Evolutionary conservation across 2,329 filamentous ascomycete genomes (phyloP).

Genomic region (Diaporthe batatas): DNA sequence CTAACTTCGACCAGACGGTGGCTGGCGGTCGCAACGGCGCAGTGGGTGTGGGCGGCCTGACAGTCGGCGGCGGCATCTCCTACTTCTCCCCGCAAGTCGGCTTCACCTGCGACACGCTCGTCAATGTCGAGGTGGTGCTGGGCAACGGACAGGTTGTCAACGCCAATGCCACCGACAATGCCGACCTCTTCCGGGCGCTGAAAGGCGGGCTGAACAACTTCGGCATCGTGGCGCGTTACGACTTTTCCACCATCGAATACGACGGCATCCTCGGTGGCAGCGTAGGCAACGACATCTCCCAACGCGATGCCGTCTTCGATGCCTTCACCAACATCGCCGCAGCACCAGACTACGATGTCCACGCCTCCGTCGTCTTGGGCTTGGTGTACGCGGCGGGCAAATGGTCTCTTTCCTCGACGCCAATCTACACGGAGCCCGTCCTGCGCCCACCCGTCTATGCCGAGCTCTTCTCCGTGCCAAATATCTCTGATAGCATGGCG

Average conservation of each 20-base stretch:
- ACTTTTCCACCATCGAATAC: constrained; percentile 24
- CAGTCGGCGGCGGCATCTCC: constrained; percentile 35
- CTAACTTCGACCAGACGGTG: constrained; percentile 19
- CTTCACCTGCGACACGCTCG: constrained; percentile 32
- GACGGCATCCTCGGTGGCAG: constrained; percentile 10
- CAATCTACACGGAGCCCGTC: constrained; percentile 24
- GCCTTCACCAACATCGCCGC: constrained; percentile 29
- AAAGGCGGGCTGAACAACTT: constrained; percentile 60
- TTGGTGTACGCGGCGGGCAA: background rate
- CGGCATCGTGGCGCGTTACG: constrained; percentile 50
- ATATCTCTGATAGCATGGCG: constrained; percentile 19
- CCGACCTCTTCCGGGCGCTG: constrained; percentile 60
- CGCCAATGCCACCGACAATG: constrained; percentile 52
- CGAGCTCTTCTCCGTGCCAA: constrained; percentile 29
- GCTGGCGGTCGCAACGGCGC: constrained; percentile 32
- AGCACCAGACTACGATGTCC: constrained; percentile 17
- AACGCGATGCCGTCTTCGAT: constrained; percentile 26
- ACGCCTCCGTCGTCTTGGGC: constrained; percentile 18
- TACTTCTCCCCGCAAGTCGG: constrained; percentile 35
- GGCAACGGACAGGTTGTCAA: constrained; percentile 56
- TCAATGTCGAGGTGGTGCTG: constrained; percentile 34
- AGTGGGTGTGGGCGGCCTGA: constrained; percentile 34
- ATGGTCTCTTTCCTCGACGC: constrained; percentile 7
- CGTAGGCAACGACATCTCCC: constrained; percentile 23
- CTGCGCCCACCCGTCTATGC: constrained; percentile 16